phyloP scores from a whole-genome alignment of 1,284 basidiomycete species.

The Ganoderma lingzhi region DNA sequence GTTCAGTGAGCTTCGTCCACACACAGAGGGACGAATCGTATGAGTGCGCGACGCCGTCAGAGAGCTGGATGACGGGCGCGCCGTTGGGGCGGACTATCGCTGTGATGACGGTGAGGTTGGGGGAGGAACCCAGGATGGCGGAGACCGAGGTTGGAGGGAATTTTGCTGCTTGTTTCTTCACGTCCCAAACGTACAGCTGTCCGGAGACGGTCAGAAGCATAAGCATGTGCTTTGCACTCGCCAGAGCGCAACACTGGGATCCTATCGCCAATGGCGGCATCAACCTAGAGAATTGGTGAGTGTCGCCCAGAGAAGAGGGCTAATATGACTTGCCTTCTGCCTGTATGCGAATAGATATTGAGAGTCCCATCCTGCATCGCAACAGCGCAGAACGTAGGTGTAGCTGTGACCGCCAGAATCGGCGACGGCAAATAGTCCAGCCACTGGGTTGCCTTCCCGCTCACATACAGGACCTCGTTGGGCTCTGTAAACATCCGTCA shows the following conservation, averaged over 20 bases:
- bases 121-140: slow-evolving; percentile 62
- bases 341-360: slow-evolving; percentile 81
- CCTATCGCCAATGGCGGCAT: slow-evolving; percentile 83
- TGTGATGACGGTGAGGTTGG: slow-evolving; percentile 63
- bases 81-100: slow-evolving; percentile 81
- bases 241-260: slow-evolving; percentile 72
- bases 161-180: slow-evolving; percentile 67
- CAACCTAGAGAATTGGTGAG: slow-evolving; percentile 51
- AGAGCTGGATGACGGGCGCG: slow-evolving; percentile 76
- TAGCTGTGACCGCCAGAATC: slow-evolving; percentile 71
- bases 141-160: slow-evolving; percentile 73
- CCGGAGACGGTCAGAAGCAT: slow-evolving; percentile 79
- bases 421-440: slow-evolving; percentile 85
- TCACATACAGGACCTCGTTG: slow-evolving; percentile 74
- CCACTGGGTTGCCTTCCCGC: slow-evolving; percentile 81
- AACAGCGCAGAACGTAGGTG: slow-evolving; percentile 75
- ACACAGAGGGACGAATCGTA: slow-evolving; percentile 73
- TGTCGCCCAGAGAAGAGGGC: not conserved
- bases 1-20: slow-evolving; percentile 80
- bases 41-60: slow-evolving; percentile 77
- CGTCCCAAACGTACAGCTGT: slow-evolving; percentile 79
- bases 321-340: slow-evolving; percentile 55
- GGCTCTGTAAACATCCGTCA: slow-evolving; percentile 48
- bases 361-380: slow-evolving; percentile 81
- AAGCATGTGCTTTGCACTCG: slow-evolving; percentile 68